Conservation (phyloP, 306 rosid genomes). For the Cucumis cinereus region DNA sequence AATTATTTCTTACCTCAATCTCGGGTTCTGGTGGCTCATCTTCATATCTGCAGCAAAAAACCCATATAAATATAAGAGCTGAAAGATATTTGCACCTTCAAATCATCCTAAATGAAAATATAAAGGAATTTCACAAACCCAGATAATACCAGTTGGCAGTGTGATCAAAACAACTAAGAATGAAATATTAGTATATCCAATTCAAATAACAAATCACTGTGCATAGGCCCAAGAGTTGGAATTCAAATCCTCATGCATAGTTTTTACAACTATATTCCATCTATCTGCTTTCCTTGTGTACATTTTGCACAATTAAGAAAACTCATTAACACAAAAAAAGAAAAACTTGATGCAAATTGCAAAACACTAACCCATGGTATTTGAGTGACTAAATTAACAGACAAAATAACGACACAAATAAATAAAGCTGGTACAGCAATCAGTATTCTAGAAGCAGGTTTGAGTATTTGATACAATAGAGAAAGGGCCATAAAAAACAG, state of each 20-base stretch:
- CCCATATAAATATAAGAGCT: background rate
- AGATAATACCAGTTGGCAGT: background rate
- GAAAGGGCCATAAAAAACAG: background rate
- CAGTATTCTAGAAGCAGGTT: background rate
- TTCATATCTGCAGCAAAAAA: slow-evolving; percentile 41
- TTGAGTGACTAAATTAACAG: background rate
- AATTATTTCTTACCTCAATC: slow-evolving; percentile 40
- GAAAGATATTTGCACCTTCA: background rate
- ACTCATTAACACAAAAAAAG: background rate
- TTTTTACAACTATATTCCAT: background rate
- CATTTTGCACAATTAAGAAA: background rate
- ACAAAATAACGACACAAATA: background rate
- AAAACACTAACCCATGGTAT: background rate
- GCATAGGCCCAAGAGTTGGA: background rate
- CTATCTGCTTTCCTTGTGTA: background rate
- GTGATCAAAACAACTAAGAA: background rate
- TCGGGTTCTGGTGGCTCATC: slow-evolving; percentile 90
- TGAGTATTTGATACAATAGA: background rate
- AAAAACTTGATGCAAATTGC: background rate
- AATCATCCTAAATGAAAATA: background rate
- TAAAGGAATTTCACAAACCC: background rate
- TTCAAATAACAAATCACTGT: background rate
- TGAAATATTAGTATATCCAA: background rate
- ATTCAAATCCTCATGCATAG: background rate
- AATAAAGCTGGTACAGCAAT: background rate